Evolutionary conservation across 176 grass and related monocot species (phyloP).

Genomic region (Triticum timopheevii): DNA sequence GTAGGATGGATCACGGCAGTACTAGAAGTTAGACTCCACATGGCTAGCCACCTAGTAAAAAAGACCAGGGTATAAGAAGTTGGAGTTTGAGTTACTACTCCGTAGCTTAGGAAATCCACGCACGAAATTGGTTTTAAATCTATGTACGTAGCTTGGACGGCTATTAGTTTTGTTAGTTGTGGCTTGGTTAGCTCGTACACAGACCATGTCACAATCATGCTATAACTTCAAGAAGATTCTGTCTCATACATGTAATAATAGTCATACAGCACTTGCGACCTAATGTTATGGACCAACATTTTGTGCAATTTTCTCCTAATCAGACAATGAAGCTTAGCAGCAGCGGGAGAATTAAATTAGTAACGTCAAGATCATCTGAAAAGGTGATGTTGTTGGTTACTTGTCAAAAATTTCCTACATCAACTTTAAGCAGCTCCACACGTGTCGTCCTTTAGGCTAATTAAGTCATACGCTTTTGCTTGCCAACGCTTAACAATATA

Average conservation of each 20-base stretch:
- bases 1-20: slow-evolving; percentile 1
- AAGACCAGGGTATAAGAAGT: neutral
- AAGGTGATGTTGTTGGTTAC: slow-evolving; percentile 53
- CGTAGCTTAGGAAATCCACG: slow-evolving; percentile 17
- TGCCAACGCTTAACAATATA: slow-evolving; percentile 13
- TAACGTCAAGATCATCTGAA: slow-evolving; percentile 35
- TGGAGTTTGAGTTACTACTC: neutral
- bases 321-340: slow-evolving; percentile 10
- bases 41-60: neutral
- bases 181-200: neutral
- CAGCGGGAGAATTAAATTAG: slow-evolving; percentile 27
- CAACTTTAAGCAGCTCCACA: slow-evolving; percentile 8
- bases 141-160: slow-evolving; percentile 20
- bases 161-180: slow-evolving; percentile 4
- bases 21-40: neutral
- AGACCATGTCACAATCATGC: neutral
- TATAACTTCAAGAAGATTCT: slow-evolving; percentile 15
- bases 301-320: neutral
- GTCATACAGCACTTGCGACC: neutral
- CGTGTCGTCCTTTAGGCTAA: slow-evolving; percentile 25
- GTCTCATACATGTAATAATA: neutral
- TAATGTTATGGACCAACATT: neutral
- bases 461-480: neutral
- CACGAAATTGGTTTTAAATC: neutral
- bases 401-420: slow-evolving; percentile 32